These are phyloP conservation scores for Pseudogymnoascus sp. DNA, from an alignment of 2,329 filamentous ascomycete genomes.

Conservation along the genomic window DNA sequence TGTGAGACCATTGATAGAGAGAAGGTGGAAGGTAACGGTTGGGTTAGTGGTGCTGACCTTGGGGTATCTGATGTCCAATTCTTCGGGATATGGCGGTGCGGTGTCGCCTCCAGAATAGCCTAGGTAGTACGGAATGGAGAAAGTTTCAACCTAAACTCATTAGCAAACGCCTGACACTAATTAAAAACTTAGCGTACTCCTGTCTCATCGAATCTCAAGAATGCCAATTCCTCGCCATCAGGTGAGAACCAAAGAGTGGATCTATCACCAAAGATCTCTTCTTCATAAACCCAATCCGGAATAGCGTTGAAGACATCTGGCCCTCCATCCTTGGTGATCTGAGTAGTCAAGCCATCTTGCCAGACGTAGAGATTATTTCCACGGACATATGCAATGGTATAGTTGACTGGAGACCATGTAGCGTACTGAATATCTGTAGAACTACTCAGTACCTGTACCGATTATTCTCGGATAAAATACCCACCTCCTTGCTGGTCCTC, in stretches of 20 bases:
- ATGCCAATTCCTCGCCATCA: constrained; percentile 47
- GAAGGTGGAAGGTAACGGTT: constrained; percentile 52
- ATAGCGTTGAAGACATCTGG: constrained; percentile 57
- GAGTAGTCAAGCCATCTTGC: constrained; percentile 46
- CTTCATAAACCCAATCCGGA: constrained; percentile 59
- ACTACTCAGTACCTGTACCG: not conserved
- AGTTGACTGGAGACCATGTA: constrained; percentile 49
- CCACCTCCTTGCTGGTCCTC: constrained; percentile 42
- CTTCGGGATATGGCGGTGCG: constrained; percentile 53
- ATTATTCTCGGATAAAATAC: constrained; percentile 34
- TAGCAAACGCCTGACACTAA: not conserved
- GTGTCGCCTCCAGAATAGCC: constrained; percentile 39
- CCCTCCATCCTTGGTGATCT: constrained; percentile 47
- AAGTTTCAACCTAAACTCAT: constrained; percentile 35
- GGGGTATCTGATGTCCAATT: constrained; percentile 59
- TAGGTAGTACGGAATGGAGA: constrained; percentile 61
- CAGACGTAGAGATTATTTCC: constrained; percentile 59
- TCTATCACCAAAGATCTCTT: constrained; percentile 47
- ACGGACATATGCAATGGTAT: constrained; percentile 59
- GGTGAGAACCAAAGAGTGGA: constrained; percentile 51
- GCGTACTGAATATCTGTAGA: constrained; percentile 52
- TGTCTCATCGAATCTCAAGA: constrained; percentile 55
- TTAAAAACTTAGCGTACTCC: constrained; percentile 41
- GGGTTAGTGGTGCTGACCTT: constrained; percentile 64
- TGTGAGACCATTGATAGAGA: constrained; percentile 38